Conservation (phyloP, 768 basidiomycete genomes). For the Melanogaster broomeanus region DNA sequence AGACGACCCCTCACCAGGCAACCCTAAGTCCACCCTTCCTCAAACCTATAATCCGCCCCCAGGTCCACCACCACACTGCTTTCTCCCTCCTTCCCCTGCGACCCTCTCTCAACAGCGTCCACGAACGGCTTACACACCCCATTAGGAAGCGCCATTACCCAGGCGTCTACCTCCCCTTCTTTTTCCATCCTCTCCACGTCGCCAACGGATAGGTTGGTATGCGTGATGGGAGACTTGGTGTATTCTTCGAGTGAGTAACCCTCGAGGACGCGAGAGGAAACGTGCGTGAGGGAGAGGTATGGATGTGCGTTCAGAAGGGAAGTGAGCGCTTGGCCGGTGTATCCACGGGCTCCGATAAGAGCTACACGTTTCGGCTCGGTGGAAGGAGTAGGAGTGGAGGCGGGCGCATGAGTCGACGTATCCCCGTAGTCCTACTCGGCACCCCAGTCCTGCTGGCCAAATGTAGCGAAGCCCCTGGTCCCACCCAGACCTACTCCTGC, state of each 20-base stretch:
- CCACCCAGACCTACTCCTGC: no score
- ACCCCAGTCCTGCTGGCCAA: conserved; percentile 29
- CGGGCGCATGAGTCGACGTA: conserved; percentile 69
- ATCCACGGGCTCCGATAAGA: conserved; percentile 96
- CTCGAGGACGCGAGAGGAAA: conserved; percentile 93
- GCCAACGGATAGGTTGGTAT: conserved; percentile 74
- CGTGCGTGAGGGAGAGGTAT: conserved; percentile 83
- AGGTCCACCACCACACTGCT: conserved; percentile 86
- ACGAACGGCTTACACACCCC: conserved; percentile 97
- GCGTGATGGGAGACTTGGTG: conserved; percentile 69
- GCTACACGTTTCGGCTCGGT: conserved; percentile 86
- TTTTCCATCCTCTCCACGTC: conserved; percentile 91
- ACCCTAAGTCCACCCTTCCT: conserved; percentile 96
- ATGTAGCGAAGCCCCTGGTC: conserved; percentile 20
- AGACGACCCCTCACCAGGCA: conserved; percentile 85
- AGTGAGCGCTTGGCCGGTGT: conserved; percentile 93
- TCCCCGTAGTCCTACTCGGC: conserved; percentile 62
- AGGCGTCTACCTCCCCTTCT: conserved; percentile 89
- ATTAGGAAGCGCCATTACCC: conserved; percentile 99
- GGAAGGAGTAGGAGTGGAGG: conserved; percentile 32
- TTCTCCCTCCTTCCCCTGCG: conserved; percentile 47
- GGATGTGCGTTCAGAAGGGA: conserved; percentile 88
- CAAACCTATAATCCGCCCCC: conserved; percentile 94
- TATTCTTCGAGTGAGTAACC: conserved; percentile 82
- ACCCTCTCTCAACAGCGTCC: conserved; percentile 84